Evolutionary conservation across 768 basidiomycete species (phyloP), one percentile per base, ranked within the genome.

Genomic region (Lactarius hengduanensis): DNA sequence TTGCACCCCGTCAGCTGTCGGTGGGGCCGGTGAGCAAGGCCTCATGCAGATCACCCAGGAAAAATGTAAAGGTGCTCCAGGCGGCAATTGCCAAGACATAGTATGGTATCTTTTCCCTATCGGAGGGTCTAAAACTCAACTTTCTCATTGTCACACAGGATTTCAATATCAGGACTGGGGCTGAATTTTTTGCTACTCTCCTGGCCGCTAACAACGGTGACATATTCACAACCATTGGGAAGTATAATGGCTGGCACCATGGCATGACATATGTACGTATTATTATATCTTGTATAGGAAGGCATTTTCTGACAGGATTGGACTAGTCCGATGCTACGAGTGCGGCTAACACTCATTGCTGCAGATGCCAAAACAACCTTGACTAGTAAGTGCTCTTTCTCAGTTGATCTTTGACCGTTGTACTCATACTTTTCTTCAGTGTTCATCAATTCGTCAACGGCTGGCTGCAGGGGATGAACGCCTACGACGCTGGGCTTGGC

Each of bases 21-120:
- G 93, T 60, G 88, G 87, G 18, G 90, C 80, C 26, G 90, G 92
- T 54, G 93, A 94, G 75, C 88, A 91, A 72, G 93, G 92, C 38
- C 77, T 94, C 61, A 94, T 94, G 92, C 92, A 95, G 75, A 80
- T 95, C 69, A 90, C 90, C 20, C 72, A 76, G 47, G 90, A 91
- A 69, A 95, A 94, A 76, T 95, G 92, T 71, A 81, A 73, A 55
- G 83, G 78, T 63, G 86, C 86, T 1, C 80, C 81, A 2, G 70
- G 73, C 28, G 78, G 76, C 28, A 76, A 81, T 69, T 82, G 80
- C 77, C 73, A 76, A 69, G 78, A 82, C 62, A 71, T 74, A 22
- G 79, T 80, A 66, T 30, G 77, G 71, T 47, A 38, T 53, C 9
- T 47, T 26, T n/a, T 26, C 10, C 32, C 2, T n/a, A 34, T 67